These are phyloP conservation scores for Nakazawaea pomicola DNA, from an alignment of 805 yeast genomes.

Conservation along the genomic window DNA sequence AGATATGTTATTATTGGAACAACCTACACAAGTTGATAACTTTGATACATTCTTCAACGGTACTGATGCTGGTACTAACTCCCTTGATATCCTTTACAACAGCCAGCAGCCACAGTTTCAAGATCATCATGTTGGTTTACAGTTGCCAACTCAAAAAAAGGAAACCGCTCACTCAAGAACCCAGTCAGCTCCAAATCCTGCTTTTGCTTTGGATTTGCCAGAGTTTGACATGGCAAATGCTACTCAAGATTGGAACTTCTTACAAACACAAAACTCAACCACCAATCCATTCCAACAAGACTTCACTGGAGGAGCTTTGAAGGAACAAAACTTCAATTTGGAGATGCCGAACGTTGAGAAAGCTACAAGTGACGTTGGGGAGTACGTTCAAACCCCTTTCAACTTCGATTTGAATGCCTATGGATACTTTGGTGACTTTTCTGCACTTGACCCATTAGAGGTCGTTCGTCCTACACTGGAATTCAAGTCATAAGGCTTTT, in stretches of 20 bases:
- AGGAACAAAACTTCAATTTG: background rate
- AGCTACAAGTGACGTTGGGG: slow-evolving; percentile 10
- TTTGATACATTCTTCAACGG: background rate
- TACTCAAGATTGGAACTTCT: slow-evolving; percentile 6
- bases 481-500: background rate
- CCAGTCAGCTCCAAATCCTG: background rate
- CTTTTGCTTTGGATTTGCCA: background rate
- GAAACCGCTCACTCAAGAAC: background rate
- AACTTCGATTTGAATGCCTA: slow-evolving; percentile 7
- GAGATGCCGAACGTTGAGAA: background rate
- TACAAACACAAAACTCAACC: background rate
- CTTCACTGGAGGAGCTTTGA: background rate
- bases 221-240: background rate
- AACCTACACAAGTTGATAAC: background rate
- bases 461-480: slow-evolving; percentile 1
- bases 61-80: background rate
- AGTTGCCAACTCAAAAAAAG: background rate
- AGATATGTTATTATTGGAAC: slow-evolving; percentile 6
- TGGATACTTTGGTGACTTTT: slow-evolving; percentile 11
- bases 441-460: slow-evolving; percentile 7
- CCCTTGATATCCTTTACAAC: slow-evolving; percentile 4
- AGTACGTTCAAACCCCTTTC: slow-evolving; percentile 10
- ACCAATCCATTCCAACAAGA: background rate
- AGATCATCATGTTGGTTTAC: slow-evolving; percentile 1
- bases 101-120: slow-evolving; percentile 2